These are phyloP conservation scores for Tagetes erecta DNA, from an alignment of 129 eudicot genomes.

Conservation along the genomic window DNA sequence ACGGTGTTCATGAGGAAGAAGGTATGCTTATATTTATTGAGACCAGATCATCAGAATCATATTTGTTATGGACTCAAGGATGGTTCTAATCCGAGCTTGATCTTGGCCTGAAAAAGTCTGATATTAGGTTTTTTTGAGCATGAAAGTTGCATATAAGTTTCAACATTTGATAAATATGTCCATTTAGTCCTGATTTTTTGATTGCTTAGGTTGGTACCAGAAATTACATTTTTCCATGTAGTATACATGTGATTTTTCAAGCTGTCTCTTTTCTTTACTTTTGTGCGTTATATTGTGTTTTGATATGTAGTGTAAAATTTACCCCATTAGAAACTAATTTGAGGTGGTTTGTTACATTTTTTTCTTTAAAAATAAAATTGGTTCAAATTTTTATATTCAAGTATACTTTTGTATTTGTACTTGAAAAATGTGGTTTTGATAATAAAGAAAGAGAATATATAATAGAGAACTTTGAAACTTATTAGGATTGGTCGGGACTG, in stretches of 20 bases:
- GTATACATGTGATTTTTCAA: background rate
- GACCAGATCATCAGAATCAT: background rate
- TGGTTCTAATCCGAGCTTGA: background rate
- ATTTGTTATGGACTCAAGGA: background rate
- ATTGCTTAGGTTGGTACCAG: background rate
- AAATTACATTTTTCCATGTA: background rate
- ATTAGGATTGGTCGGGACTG: background rate
- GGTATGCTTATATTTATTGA: constrained; percentile 36
- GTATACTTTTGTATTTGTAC: background rate
- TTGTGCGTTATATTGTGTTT: background rate
- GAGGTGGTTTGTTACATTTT: background rate
- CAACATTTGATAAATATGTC: background rate
- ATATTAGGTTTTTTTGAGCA: constrained; percentile 4
- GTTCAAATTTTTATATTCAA: background rate
- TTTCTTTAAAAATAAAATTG: background rate
- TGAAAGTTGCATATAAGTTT: background rate
- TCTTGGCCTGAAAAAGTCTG: background rate
- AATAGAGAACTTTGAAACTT: background rate
- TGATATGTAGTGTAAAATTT: background rate
- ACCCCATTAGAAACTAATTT: background rate
- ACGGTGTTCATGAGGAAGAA: constrained; percentile 69
- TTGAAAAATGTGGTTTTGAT: background rate
- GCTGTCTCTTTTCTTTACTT: background rate
- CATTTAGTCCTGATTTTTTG: background rate
- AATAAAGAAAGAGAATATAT: background rate